Percentiles rank a stretch among this genome's conserved stretches.
Conservation (phyloP, 2,329 filamentous ascomycete species). For the Trichophyton verrucosum region DNA sequence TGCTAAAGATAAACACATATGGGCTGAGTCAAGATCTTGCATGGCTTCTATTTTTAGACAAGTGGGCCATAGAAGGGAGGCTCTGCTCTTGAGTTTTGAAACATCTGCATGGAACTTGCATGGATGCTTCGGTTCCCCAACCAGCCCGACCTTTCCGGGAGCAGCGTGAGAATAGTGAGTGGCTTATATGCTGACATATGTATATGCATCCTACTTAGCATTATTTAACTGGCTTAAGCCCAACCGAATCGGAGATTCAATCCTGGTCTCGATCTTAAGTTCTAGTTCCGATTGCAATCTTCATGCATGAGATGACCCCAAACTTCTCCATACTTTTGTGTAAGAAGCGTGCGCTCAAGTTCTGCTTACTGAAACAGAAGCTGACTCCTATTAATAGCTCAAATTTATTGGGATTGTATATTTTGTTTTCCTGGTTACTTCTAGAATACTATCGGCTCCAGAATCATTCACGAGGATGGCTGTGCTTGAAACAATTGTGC, state of each 20-base stretch:
- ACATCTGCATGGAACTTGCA: background rate
- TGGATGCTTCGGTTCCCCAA: background rate
- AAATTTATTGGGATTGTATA: background rate
- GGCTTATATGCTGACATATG: background rate
- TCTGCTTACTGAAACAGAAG: background rate
- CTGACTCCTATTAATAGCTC: background rate
- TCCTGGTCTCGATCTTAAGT: background rate
- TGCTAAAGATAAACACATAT: background rate
- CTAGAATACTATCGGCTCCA: too few species aligned
- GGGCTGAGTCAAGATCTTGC: background rate
- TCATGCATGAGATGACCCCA: background rate
- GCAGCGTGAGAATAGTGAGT: background rate
- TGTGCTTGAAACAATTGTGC: too few species aligned
- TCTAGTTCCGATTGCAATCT: background rate
- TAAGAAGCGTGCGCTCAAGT: background rate
- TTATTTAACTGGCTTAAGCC: too few species aligned
- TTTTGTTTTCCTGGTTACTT: too few species aligned
- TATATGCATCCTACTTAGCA: background rate
- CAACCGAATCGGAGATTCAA: background rate
- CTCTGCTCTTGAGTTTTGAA: background rate
- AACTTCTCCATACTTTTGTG: background rate
- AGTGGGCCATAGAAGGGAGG: background rate
- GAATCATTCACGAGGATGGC: too few species aligned
- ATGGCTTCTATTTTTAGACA: background rate
- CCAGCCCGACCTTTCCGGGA: background rate